These are phyloP conservation scores for Isoetes taiwanensis DNA, from an alignment of 75 land plant genomes.

Conservation along the genomic window DNA sequence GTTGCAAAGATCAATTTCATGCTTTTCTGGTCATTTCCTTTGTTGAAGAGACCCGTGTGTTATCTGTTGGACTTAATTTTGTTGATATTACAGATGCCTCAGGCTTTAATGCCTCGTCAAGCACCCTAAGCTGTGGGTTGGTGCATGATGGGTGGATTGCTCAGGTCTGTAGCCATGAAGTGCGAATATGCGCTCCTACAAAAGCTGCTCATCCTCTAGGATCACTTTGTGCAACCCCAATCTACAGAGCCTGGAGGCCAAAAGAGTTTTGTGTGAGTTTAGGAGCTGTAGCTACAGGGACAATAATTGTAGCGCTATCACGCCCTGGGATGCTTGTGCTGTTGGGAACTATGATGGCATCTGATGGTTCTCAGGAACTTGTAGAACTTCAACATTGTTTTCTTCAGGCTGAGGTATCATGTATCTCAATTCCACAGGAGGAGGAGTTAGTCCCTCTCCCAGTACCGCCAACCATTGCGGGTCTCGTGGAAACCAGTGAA, in stretches of 20 bases:
- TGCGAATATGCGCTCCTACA: slow-evolving; percentile 74
- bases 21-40: slow-evolving; percentile 88
- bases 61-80: slow-evolving; percentile 80
- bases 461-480: slow-evolving; percentile 20
- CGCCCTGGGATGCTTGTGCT: slow-evolving; percentile 59
- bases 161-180: slow-evolving; percentile 67
- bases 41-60: slow-evolving; percentile 90
- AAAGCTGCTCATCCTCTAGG: slow-evolving; percentile 66
- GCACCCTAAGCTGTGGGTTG: slow-evolving; percentile 80
- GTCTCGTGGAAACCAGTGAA: slow-evolving; percentile 15
- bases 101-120: slow-evolving; percentile 61
- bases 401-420: slow-evolving; percentile 70
- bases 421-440: slow-evolving; percentile 70
- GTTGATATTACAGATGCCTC: slow-evolving; percentile 72
- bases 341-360: slow-evolving; percentile 44
- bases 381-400: slow-evolving; percentile 40
- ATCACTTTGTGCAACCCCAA: slow-evolving; percentile 32
- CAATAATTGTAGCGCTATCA: slow-evolving; percentile 53
- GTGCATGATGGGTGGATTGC: slow-evolving; percentile 64
- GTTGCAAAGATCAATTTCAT: slow-evolving; percentile 49
- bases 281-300: slow-evolving; percentile 19
- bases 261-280: slow-evolving; percentile 30
- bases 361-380: slow-evolving; percentile 38
- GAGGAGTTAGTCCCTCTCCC: slow-evolving; percentile 12
- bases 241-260: slow-evolving; percentile 76